Base-by-base conservation (phyloP, 2,329 filamentous ascomycete species). In the Colletotrichum limetticola region DNA sequence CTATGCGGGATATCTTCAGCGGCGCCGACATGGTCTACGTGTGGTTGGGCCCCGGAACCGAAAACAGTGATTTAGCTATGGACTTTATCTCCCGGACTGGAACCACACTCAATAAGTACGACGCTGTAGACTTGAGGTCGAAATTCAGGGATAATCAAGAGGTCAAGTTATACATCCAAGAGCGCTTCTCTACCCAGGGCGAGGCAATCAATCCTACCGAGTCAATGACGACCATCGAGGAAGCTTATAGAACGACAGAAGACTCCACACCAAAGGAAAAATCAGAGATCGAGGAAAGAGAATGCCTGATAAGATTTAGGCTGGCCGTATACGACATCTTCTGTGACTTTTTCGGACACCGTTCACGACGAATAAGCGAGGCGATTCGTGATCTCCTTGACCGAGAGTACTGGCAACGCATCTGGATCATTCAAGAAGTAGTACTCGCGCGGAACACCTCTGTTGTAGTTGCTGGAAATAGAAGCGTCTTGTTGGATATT, bases 391-490 rank as follows among this genome's bases (percentile, higher is more conserved):
- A 56, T 22, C 7, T 61, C 81, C 7, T 83, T 79, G 32, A 77
- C 81, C 75, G 77, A 63, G 75, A 79, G 5, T 83, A 83, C 69
- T 83, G 81, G 82, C 75, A 63, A 8, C 74, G 82, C 37, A 56
- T 83, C 0, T 82, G 80, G 79, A 76, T 81, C 11, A 76, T 80
- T 5, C 80, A 80, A 64, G 79, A 82, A 64, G 74, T 81, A 12
- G 74, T 74, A 28, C 77, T 79, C 28, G 78, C 79, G 0, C 66
- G 28, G 3, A 14, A 56, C 0, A 73, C 76, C 19, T 61, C 28
- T 7, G 77, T 80, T 28, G 28, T 7, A 9, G 76, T 79, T 49
- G 79, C 78, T 37, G 79, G 79, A 2, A 22, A n/a, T 12, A 73
- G 66, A 11, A 49, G 9, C 2, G 56, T 75, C 26, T 32, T 62